Evolutionary conservation across 2,329 filamentous ascomycete genomes (phyloP), one percentile per base, ranked within the genome.

Genomic region (Phaeosphaeria sp.): DNA sequence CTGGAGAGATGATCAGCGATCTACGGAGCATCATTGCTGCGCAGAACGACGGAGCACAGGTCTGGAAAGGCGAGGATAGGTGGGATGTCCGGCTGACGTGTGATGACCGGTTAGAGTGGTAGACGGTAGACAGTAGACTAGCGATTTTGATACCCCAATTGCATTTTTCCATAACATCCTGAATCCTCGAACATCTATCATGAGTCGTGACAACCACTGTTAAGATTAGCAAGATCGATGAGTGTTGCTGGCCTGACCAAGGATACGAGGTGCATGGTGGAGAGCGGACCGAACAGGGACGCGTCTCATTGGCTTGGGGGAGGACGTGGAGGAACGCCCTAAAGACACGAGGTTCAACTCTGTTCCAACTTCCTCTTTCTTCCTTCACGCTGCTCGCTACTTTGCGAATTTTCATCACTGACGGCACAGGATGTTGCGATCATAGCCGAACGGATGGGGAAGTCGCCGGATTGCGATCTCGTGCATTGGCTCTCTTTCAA

Each of bases 21-120:
- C 46, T 77, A 22, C 62, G 73, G 23, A 64, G 64, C 13, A 69
- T 74, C 21, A 58, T 76, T n/a, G 74, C 74, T 1, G 59, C 59
- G 15, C 59, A 57, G 58, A 75, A 74, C 52, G 66, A 68, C 27
- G 72, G 71, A n/a, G 62, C 55, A 1, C 62, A 68, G n/a, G 73
- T 77, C 6, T 74, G 69, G 72, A 73, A 58, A 50, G 74, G 73
- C 13, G 66, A 73, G 3, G 67, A 71, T 25, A 68, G 68, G 30
- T 64, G 62, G 46, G 70, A 76, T 60, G 71, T 76, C 0, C 60
- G 65, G 36, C 60, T 76, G 43, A 69, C 63, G 25, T 76, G 74
- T 46, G 74, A 76, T 54, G 69, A 73, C 50, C 65, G 71, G 48
- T 62, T 73, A 53, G 71, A 72, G 59, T 73, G 71, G 71, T 73